These are phyloP conservation scores for Myriosclerotinia curreyana DNA, from an alignment of 2,329 filamentous ascomycete species.

Conservation along the genomic window DNA sequence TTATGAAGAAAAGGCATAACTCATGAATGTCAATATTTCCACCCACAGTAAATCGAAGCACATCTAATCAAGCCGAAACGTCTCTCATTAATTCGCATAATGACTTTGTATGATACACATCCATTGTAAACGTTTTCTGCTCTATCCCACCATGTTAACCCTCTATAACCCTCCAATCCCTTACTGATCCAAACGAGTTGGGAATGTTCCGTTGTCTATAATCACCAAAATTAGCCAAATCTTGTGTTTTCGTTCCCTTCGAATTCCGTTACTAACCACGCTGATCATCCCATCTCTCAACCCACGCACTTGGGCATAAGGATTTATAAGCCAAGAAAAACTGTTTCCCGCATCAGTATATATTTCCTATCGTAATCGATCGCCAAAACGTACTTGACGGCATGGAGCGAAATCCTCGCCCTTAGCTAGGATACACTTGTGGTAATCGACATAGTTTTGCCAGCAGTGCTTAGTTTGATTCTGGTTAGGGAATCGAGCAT, in stretches of 20 bases:
- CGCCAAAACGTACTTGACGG: conserved; percentile 70
- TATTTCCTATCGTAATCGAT: conserved; percentile 45
- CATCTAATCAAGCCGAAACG: conserved; percentile 16
- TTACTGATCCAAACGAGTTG: conserved; percentile 57
- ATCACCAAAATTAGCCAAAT: conserved; percentile 27
- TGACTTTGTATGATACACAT: conserved; percentile 38
- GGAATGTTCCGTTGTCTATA: conserved; percentile 66
- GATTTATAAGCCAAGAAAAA: conserved; percentile 97
- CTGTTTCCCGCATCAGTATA: conserved; percentile 49
- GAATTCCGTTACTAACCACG: conserved; percentile 63
- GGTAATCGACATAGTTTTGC: conserved; percentile 99
- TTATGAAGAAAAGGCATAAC: background rate
- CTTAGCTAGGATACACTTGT: conserved; percentile 99
- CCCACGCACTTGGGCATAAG: conserved; percentile 94
- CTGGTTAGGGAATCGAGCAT: conserved; percentile 97
- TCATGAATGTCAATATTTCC: conserved; percentile 4
- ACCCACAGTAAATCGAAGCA: conserved; percentile 9
- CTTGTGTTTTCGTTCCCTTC: background rate
- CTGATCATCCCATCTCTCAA: conserved; percentile 94
- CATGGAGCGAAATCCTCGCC: conserved; percentile 97
- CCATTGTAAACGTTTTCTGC: conserved; percentile 27
- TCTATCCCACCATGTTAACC: conserved; percentile 21
- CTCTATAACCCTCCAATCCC: conserved; percentile 11
- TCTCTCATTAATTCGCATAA: conserved; percentile 35
- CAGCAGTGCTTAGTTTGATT: conserved; percentile 99